Base-by-base conservation (phyloP, 2,329 filamentous ascomycete genomes). In the Trichoderma simmonsii region DNA sequence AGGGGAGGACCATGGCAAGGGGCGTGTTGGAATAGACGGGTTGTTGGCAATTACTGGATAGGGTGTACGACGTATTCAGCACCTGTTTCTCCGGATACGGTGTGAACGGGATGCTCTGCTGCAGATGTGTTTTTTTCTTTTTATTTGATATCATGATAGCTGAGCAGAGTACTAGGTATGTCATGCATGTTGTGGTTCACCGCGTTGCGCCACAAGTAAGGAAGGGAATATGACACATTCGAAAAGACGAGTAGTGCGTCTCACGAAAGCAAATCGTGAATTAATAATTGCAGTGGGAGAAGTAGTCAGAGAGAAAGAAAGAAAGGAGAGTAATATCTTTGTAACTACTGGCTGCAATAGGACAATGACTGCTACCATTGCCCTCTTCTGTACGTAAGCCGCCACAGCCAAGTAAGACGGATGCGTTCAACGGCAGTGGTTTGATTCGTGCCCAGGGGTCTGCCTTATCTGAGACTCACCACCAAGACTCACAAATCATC, bases 1-100 rank as follows among this genome's bases (percentile, higher is more conserved):
- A 34, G 34, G n/a, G 61, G 69, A 71, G 28, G 61, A 59, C 62
- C 57, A 57, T 71, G 61, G 69, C 24, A 71, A 51, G 43, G n/a
- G 60, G 59, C 60, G 68, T 39, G 68, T 71, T 71, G 69, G 69
- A 65, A 66, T 71, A 71, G 69, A 71, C 51, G 51, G 61, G 62
- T 54, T 71, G 61, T 60, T 60, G 60, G 69, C 48, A 56, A 70
- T 64, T 14, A 70, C 68, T 70, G 69, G 61, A 71, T 71, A 71
- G 28, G 68, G 61, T 71, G 60, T 48, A 65, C 34, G 34, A 59
- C 34, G 51, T 51, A 64, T 66, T 65, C 34, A 71, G 48, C 59
- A 64, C 59, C 39, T 71, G 60, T 30, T 70, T 70, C 57, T 70
- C 21, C 57, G 56, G 39, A 61, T 21, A 61, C 30, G 57, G 66